These are phyloP conservation scores for Lasiodiplodia sp. DNA, from an alignment of 2,329 filamentous ascomycete species.

Conservation along the genomic window DNA sequence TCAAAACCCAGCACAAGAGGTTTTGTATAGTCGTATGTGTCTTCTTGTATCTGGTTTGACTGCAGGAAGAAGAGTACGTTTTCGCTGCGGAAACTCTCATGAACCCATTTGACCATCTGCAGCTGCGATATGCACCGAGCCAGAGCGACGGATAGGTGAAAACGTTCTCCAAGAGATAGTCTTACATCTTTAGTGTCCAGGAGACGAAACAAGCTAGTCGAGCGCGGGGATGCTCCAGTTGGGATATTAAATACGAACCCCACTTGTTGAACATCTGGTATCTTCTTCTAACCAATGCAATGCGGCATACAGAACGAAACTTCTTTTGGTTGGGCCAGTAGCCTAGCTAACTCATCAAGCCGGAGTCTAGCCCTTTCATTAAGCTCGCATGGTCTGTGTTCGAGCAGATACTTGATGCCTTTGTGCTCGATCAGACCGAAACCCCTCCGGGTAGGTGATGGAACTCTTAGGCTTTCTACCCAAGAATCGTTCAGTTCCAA, in stretches of 20 bases:
- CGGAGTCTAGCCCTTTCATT: background rate
- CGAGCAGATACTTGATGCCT: background rate
- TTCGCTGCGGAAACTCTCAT: conserved; percentile 34
- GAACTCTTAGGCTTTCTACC: accelerated
- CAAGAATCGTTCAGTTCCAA: background rate
- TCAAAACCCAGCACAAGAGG: conserved; percentile 35
- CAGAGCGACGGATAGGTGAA: conserved; percentile 29
- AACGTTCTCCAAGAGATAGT: conserved; percentile 25
- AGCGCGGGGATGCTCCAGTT: background rate
- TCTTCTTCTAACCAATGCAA: conserved; percentile 32
- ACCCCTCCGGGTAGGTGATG: background rate
- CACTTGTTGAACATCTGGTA: conserved; percentile 6
- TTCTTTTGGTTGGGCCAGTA: conserved; percentile 31
- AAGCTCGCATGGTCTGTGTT: background rate
- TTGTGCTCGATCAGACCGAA: background rate
- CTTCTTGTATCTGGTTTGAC: background rate
- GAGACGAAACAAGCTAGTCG: conserved; percentile 26
- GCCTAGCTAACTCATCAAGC: conserved; percentile 25
- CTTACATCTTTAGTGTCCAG: conserved; percentile 4
- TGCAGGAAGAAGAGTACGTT: conserved; percentile 34
- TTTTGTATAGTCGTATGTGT: background rate
- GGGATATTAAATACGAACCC: conserved; percentile 32
- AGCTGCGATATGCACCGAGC: conserved; percentile 32
- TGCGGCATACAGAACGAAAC: conserved; percentile 31
- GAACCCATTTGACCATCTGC: conserved; percentile 34